A percentile compares a stretch with the other conserved stretches of the same genome.
Evolutionary conservation across 1,139 yeast species (phyloP).

Genomic region (Taphrina populina): DNA sequence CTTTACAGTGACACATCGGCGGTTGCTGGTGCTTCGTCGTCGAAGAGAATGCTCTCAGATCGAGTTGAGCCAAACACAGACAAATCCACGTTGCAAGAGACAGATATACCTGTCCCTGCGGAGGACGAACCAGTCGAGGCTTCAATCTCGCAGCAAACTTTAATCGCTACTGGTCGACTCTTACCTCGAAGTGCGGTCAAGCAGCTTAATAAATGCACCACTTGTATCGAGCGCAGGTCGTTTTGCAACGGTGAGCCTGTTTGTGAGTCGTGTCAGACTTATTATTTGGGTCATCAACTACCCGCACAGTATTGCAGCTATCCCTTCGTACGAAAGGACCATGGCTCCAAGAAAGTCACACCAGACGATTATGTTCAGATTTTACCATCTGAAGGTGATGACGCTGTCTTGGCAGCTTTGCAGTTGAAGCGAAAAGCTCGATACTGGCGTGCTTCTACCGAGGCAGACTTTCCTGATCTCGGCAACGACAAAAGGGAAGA

Average conservation of each 20-base stretch:
- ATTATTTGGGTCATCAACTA: slow-evolving; percentile 2
- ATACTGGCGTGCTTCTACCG: slow-evolving; percentile 18
- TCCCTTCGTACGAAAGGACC: slow-evolving; percentile 12
- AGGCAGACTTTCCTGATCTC: slow-evolving; percentile 13
- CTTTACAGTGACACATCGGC: too few relatives aligned
- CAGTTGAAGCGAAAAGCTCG: slow-evolving; percentile 6
- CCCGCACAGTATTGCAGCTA: slow-evolving; percentile 13
- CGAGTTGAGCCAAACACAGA: too few relatives aligned
- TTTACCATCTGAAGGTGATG: background rate
- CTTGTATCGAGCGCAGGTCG: slow-evolving; percentile 8
- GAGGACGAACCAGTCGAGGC: too few relatives aligned
- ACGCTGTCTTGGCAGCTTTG: slow-evolving; percentile 1
- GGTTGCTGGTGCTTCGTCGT: too few relatives aligned
- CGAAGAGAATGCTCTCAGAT: too few relatives aligned
- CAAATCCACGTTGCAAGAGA: too few relatives aligned
- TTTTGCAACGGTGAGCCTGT: slow-evolving; percentile 17
- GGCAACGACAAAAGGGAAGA: background rate
- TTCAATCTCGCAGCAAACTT: too few relatives aligned
- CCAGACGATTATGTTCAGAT: slow-evolving; percentile 4
- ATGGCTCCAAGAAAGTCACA: background rate
- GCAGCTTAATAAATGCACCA: slow-evolving; percentile 13
- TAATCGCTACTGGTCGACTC: too few relatives aligned
- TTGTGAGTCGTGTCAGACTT: slow-evolving; percentile 2
- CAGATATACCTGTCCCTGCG: too few relatives aligned
- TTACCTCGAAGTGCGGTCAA: too few relatives aligned